Evolutionary conservation across 139 green algal genomes (phyloP).

Genomic region (Pseudopediastrum boryanum): DNA sequence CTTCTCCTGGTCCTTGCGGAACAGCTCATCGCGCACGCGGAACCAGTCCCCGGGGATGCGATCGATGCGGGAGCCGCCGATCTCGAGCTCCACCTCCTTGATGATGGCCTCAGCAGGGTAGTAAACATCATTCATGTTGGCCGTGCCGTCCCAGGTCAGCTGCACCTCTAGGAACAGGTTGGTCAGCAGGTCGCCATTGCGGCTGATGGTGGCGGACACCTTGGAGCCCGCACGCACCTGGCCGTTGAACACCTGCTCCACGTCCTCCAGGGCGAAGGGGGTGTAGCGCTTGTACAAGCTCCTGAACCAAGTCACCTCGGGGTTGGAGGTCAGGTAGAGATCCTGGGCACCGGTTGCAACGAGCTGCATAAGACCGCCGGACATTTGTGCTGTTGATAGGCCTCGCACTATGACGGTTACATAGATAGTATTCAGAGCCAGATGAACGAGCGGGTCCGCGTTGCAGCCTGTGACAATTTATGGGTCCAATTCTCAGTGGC

Average conservation of each 20-base stretch:
- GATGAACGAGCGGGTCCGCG: no score
- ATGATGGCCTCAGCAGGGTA: constrained; percentile 24
- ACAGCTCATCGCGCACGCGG: constrained; percentile 39
- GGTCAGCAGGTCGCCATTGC: constrained; percentile 32
- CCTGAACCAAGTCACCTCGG: constrained; percentile 43
- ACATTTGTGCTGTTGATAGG: no score
- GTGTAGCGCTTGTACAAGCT: constrained; percentile 35
- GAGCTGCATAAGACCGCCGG: constrained; percentile 34
- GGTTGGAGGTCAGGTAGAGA: constrained; percentile 31
- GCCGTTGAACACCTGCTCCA: constrained; percentile 33
- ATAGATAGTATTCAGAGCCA: no score
- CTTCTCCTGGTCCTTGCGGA: background rate
- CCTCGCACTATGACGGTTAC: no score
- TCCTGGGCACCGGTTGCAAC: constrained; percentile 38
- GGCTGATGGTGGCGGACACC: constrained; percentile 22
- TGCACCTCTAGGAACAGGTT: constrained; percentile 2
- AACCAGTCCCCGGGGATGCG: constrained; percentile 37
- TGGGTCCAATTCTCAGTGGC: no score
- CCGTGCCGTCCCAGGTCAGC: constrained; percentile 4
- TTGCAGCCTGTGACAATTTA: no score
- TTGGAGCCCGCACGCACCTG: constrained; percentile 6
- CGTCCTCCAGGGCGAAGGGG: constrained; percentile 33
- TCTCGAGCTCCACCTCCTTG: constrained; percentile 37
- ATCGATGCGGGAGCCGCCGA: constrained; percentile 45
- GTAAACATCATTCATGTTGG: background rate